A percentile compares a stretch with the other conserved stretches of the same genome.
phyloP scores from a whole-genome alignment of 2,329 filamentous ascomycete genomes.

The Cladophialophora exuberans region DNA sequence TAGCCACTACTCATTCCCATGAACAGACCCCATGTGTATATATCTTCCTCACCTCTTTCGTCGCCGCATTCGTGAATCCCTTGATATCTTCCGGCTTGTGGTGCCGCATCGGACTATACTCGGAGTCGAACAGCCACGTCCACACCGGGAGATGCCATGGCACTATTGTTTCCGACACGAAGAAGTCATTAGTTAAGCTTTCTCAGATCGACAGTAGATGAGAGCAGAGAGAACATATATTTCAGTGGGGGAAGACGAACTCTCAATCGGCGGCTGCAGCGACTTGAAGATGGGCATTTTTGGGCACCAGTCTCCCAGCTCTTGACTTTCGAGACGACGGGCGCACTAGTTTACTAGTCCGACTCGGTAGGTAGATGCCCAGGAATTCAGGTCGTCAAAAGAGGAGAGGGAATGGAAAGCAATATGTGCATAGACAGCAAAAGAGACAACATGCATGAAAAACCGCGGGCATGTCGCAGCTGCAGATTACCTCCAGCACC shows the following conservation, averaged over 20 bases:
- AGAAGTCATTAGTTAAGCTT: background rate
- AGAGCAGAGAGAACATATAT: background rate
- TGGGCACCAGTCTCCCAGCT: no score
- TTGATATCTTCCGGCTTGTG: constrained; percentile 46
- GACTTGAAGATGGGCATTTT: constrained; percentile 34
- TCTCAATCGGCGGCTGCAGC: constrained; percentile 27
- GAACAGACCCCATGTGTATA: no score
- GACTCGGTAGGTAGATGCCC: background rate
- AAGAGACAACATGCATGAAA: background rate
- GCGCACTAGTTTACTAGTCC: background rate
- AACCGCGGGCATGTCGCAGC: background rate
- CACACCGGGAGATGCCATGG: constrained; percentile 60
- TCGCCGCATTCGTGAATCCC: constrained; percentile 62
- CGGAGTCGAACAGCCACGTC: constrained; percentile 64
- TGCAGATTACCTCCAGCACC: background rate
- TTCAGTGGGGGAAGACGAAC: constrained; percentile 9
- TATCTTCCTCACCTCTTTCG: no score
- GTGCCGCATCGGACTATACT: constrained; percentile 54
- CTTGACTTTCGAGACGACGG: background rate
- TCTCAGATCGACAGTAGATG: background rate
- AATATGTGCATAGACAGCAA: background rate
- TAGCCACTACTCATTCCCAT: constrained; percentile 12
- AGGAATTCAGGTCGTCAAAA: background rate
- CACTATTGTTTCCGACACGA: constrained; percentile 49
- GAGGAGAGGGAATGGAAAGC: background rate